Evolutionary conservation across 129 eudicot genomes (phyloP).

Genomic region (Helianthus annuus): HanXRQr2.0-SUNRISE NC_035440.2:116654967-116655466

Average conservation of each 20-base stretch:
- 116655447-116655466: constrained; percentile 49
- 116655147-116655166: constrained; percentile 52
- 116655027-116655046: too few relatives aligned
- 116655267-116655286: constrained; percentile 91
- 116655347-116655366: constrained; percentile 50
- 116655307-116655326: constrained; percentile 97
- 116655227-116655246: constrained; percentile 42
- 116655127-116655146: constrained; percentile 80
- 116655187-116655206: constrained; percentile 38
- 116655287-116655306: constrained; percentile 87
- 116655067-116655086: too few relatives aligned
- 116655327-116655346: constrained; percentile 92
- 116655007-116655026: too few relatives aligned
- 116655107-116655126: constrained; percentile 83
- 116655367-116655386: constrained; percentile 35
- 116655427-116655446: constrained; percentile 80
- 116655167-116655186: constrained; percentile 27
- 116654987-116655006: too few relatives aligned
- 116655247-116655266: constrained; percentile 84
- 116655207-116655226: constrained; percentile 38
- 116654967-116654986: too few relatives aligned
- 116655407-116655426: constrained; percentile 44
- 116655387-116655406: constrained; percentile 41
- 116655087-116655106: too few relatives aligned
- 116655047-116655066: too few relatives aligned